Evolutionary conservation across 495 filamentous ascomycete genomes (phyloP), one percentile per base, ranked within the genome.

Genomic region (Aspergillus leporis): DNA sequence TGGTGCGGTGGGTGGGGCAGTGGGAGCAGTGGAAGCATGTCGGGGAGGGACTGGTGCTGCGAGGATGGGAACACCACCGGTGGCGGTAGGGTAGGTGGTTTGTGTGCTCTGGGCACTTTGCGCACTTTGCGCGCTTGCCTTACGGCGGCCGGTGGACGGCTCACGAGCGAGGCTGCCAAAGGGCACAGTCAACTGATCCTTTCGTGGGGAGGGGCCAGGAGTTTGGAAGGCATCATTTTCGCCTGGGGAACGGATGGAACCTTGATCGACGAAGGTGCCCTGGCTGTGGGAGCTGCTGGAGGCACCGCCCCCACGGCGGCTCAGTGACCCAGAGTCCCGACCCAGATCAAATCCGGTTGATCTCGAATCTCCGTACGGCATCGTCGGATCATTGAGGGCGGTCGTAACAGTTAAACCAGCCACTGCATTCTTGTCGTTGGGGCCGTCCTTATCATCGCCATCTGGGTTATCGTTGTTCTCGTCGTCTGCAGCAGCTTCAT

Each of bases 141-240:
- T 78, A 46, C 78, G 73, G 30, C 74, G 74, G 22, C 78, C 78
- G 22, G 71, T 73, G 8, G 76, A 80, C 2, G 71, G 66, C 16
- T 63, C 73, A 32, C 77, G 74, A n/a, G 65, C 64, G 19, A 79
- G 61, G n/a, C 63, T 50, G 32, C 64, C 66, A 34, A 66, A 58
- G 47, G 66, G 56, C 5, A 67, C 62, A 52, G 57, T 70, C 1
- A 66, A 63, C 13, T 70, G 68, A 43, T 63, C 61, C 25, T 61
- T 56, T 32, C 53, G 58, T 21, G 70, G 67, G 16, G 72, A 66
- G 38, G 57, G 59, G 32, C 61, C 69, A 0, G 69, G 64, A 0
- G 69, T 65, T 53, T 70, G 73, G 59, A 73, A 68, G 31, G 69
- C 63, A 21, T 71, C 65, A 23, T 13, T 21, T 18, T 77, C 69